Evolutionary conservation across 1,284 basidiomycete genomes (phyloP), one percentile per base, ranked within the genome.

Genomic region (Ceraceosorus guamensis): DNA sequence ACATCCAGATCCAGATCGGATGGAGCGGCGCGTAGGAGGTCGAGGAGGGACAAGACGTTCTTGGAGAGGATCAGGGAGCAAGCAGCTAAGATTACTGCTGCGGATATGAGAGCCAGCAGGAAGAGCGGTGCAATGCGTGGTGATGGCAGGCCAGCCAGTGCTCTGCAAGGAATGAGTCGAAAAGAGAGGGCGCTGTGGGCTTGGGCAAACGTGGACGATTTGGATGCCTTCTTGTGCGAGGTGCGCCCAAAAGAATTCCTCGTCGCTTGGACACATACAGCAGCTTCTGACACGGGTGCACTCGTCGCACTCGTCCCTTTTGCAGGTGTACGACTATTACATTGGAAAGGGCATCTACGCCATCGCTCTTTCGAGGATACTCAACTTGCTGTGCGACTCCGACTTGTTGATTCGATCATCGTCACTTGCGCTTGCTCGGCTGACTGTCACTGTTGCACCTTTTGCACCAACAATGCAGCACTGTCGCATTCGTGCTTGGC

Each of bases 191-290:
- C 93, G 0, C 76, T 97, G 46, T 99, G 95, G 95, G 87, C 89
- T 62, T 99, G 95, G 95, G 90, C 95, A 60, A 99, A 98, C 74
- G 89, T 97, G 6, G 89, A 90, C 71, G 93, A 98, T 75, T 82
- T 98, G 43, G 93, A 99, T 71, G 85, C 84, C 6, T 98, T 95
- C 77, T 78, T 99, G 8, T 8, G 37, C 37, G 37, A 41, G n/a
- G 37, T 41, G 37, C 37, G 37, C n/a, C 8, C 37, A 41, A 68
- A 6, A 65, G 76, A 88, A 88, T n/a, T 41, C 8, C 37, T 41
- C 8, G 8, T 41, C 37, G 37, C 8, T n/a, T 8, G 8, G n/a
- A n/a, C 37, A n/a, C 8, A 41, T 41, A n/a, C 37, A 41, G n/a
- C 37, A 8, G 8, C 8, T 8, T 8, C 37, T 41, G 37, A 41